phyloP scores from a whole-genome alignment of 75 land plant genomes.

The Pinus taeda region DNA sequence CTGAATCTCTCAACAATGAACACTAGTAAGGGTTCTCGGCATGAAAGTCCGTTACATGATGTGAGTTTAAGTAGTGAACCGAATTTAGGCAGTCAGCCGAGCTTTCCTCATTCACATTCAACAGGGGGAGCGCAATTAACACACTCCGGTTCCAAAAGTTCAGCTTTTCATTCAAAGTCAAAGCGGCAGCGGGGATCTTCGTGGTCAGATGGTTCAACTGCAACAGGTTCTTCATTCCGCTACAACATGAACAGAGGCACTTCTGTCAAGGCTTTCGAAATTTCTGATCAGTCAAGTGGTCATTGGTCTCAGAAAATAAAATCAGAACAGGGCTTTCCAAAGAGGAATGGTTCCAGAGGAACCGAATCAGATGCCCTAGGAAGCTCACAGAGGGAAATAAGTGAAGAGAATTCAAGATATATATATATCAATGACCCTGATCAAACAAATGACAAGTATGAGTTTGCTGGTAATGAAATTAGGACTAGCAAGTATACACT shows the following conservation, averaged over 20 bases:
- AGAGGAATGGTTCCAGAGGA: conserved; percentile 40
- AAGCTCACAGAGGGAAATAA: conserved; percentile 54
- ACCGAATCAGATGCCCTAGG: conserved; percentile 34
- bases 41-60: no score
- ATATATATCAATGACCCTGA: conserved; percentile 72
- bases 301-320: neutral
- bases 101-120: neutral
- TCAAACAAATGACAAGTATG: conserved; percentile 59
- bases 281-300: conserved; percentile 8
- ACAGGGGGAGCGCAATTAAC: neutral
- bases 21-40: no score
- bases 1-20: no score
- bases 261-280: conserved; percentile 7
- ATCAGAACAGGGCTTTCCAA: neutral
- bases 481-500: conserved; percentile 81
- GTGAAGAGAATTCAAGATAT: conserved; percentile 56
- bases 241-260: neutral
- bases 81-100: no score
- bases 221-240: neutral
- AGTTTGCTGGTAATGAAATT: conserved; percentile 71
- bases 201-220: neutral
- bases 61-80: no score
- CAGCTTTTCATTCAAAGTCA: neutral
- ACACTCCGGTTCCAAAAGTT: no score
- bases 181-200: neutral